Evolutionary conservation across 345 rosid species (phyloP), one percentile per base, ranked within the genome.

Genomic region (Citrus sp.): DNA sequence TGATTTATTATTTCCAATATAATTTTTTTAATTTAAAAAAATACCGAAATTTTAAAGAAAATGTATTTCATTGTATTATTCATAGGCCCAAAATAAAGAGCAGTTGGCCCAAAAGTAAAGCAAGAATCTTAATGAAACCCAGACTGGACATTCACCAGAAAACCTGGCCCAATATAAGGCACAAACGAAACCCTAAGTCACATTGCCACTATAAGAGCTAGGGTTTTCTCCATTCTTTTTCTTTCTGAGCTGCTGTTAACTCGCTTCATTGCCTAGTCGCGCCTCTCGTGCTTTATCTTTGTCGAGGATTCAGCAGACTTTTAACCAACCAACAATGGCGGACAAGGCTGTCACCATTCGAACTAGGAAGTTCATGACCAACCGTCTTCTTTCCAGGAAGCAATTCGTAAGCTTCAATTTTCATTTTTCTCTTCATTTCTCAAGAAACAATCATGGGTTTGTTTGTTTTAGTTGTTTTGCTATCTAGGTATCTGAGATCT

Each of bases 381-480:
- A 96, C 84, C 87, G 99, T 82, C 98, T 96, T 56, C 98, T 94
- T 77, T 80, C 97, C n/a, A 92, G 99, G 93, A 96, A 93, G 88
- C 99, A 96, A 76, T 96, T 96, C 77, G 99, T 96, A 74, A 87
- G 98, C 79, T 77, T 58, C 1, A 5, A 12, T 25, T 32, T 22
- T 35, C 18, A 0, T 38, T 65, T 64, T 30, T 5, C 51, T 28
- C 70, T 25, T 46, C 24, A 63, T 3, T 56, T 74, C 67, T 63
- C 25, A 21, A 5, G 30, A 9, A 56, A 12, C 22, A 55, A 18
- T 19, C 66, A 34, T 18, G 28, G 66, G n/a, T 61, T 37, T 61
- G 7, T 8, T 13, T n/a, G 32, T 6, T n/a, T 49, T 2, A 6
- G 2, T 13, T 75, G 61, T 62, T 28, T 30, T 40, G 16, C 32